Base-by-base conservation (phyloP, 148 eudicot genomes). In the Rhododendron williamsianum region DNA sequence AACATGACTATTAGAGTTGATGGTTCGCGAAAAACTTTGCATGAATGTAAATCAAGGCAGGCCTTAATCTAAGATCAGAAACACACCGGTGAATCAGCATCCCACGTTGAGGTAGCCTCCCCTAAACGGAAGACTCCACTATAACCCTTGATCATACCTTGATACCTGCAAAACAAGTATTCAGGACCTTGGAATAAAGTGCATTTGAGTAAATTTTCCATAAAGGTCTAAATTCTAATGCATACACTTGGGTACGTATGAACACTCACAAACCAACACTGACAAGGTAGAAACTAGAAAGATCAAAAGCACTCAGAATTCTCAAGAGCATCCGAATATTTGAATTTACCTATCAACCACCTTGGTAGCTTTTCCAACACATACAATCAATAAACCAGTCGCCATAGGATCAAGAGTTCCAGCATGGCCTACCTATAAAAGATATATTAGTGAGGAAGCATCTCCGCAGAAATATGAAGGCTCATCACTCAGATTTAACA, bases 371-470 rank as follows among this genome's bases (percentile, higher is more conserved):
- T 95, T 97, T 84, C 98, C 99, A 81, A 97, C 94, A 87, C 99
- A 97, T 25, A 97, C 98, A 49, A 97, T 97, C 90, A 97, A 86
- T 87, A 97, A 89, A 80, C 99, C 99, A 87, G 99, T 97, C 52
- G 99, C 99, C 99, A 97, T 95, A 82, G 99, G 99, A 92, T 97
- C 99, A 84, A 97, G 94, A 51, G 99, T 97, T 69, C 99, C 99
- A 72, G 99, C 99, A 95, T 97, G 99, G 58, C 99, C 99, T 27
- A 97, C 99, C 99, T 97, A 90, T 79, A 86, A 74, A 67, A 81
- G 82, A 69, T 30, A 48, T 15, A 36, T 82, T 67, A 82, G 72
- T 67, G 18, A 81, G 73, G 67, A 25, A 74, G 27, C 83, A 85
- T 72, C 51, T 82, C 71, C 16, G 69, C 51, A 51, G 58, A 58